Evolutionary conservation across 1,284 basidiomycete genomes (phyloP), one percentile per base, ranked within the genome.

Genomic region (Marasmius oreades): DNA sequence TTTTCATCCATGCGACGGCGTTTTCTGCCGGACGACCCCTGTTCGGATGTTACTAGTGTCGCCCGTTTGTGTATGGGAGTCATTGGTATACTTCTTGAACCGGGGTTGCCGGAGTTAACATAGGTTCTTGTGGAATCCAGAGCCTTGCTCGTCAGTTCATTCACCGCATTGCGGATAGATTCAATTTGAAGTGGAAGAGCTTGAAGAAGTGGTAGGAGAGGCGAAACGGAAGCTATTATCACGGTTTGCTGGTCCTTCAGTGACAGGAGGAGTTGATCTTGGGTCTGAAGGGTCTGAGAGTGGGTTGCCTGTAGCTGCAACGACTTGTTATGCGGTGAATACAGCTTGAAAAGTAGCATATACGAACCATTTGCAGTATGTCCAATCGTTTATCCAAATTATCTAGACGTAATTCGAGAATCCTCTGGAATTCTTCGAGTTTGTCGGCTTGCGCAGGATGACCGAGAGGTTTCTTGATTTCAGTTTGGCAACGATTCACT

Each of bases 401-500:
- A 26, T 79, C 76, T 6, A 88, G 55, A 5, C 74, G 75, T 43
- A 63, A 47, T 66, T 71, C 63, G 57, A 76, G 12, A 59, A 72
- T 67, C 51, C 75, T 74, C 7, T 70, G 73, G 7, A 82, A 58
- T 4, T 72, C 66, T 16, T 76, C 75, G 5, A 84, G 62, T 10
- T 71, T 63, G 0, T 68, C 56, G 2, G 70, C 72, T 66, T 88
- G 85, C 0, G 80, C 77, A 2, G 86, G 85, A 5, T 63, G 65
- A 2, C 85, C 84, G 2, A 88, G 60, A 37, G 77, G 69, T 43
- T 77, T 78, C 61, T 84, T 81, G n/a, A 88, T 67, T 61, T 81
- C 78, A 3, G 70, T 74, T 64, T 87, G 86, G 58, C 76, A 79
- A 59, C 85, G 75, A 59, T 84, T 85, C 7, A 81, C 86, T 78